Evolutionary conservation across 768 basidiomycete species (phyloP), one percentile per base, ranked within the genome.

Genomic region (Daedaleopsis sinensis): DNA sequence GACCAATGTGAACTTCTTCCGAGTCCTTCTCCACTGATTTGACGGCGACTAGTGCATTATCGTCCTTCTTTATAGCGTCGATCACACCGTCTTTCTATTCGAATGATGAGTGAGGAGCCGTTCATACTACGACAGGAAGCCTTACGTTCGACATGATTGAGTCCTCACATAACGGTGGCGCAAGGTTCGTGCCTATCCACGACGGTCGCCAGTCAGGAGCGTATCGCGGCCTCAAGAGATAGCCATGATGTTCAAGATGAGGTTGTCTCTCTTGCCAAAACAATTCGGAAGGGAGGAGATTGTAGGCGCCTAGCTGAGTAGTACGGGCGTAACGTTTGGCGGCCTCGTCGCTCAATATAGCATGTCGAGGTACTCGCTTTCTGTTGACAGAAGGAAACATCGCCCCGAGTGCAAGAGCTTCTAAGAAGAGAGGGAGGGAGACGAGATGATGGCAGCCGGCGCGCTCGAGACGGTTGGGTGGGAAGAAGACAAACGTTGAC

Each of bases 161-260:
- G 24, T 66, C 65, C 35, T 66, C 65, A 42, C 65, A 66, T 39
- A 60, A 63, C 12, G n/a, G 8, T 0, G 65, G 62, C 1, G 51
- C 48, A 1, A 48, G 1, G 3, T 63, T 63, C 8, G 62, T 66
- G 0, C 59, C 59, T 3, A 46, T 9, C 65, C 65, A 66, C 1
- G 65, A 66, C 0, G 65, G 65, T 11, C 27, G 24, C 65, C 65
- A 66, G 1, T 42, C 46, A 5, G 44, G 38, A 11, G 21, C 27
- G 23, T 66, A 70, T 0, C 71, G 60, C 8, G 65, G 59, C 10
- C 71, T 67, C 1, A 72, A 57, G 19, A 18, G 24, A 42, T 72
- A 72, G 1, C 69, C 71, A 12, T 46, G 43, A 0, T 48, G 35
- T 16, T 46, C 11, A 0, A 72, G 43, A 38, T 54, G 63, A 7